These are phyloP conservation scores for Crotalaria pallida DNA, from an alignment of 306 rosid species.

Conservation along the genomic window DNA sequence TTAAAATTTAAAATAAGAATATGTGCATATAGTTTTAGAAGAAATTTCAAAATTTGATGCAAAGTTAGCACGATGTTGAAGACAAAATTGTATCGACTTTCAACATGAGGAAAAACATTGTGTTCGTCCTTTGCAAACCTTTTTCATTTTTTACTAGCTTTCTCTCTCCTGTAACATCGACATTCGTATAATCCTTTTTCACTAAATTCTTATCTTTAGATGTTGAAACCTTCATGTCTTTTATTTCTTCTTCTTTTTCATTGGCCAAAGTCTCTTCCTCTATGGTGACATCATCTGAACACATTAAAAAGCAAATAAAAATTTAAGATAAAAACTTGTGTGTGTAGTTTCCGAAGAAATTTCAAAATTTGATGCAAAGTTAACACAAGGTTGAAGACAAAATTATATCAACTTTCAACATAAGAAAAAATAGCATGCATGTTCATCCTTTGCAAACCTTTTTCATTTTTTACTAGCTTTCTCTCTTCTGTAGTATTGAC, in stretches of 20 bases:
- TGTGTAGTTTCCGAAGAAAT: background rate
- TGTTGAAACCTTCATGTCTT: constrained; percentile 16
- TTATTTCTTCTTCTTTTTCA: constrained; percentile 16
- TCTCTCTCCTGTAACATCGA: constrained; percentile 11
- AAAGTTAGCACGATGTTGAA: background rate
- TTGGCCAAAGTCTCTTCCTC: constrained; percentile 25
- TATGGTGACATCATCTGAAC: constrained; percentile 20
- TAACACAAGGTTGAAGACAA: too few relatives aligned
- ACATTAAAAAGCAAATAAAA: background rate
- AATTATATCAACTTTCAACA: background rate
- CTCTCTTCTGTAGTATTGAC: background rate
- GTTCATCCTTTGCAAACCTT: constrained; percentile 23
- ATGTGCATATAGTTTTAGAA: background rate
- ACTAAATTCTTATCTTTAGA: constrained; percentile 23
- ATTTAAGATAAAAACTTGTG: background rate
- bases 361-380: too few relatives aligned
- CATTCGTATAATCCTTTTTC: constrained; percentile 16
- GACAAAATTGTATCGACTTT: background rate
- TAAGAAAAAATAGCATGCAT: background rate
- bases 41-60: background rate
- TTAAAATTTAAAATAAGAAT: background rate
- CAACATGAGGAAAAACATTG: background rate
- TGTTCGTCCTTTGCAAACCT: constrained; percentile 18
- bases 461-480: constrained; percentile 10
- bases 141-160: constrained; percentile 15